Evolutionary conservation across 352 stramenopile genomes (phyloP).

Genomic region (Pythium myriotylum): DNA sequence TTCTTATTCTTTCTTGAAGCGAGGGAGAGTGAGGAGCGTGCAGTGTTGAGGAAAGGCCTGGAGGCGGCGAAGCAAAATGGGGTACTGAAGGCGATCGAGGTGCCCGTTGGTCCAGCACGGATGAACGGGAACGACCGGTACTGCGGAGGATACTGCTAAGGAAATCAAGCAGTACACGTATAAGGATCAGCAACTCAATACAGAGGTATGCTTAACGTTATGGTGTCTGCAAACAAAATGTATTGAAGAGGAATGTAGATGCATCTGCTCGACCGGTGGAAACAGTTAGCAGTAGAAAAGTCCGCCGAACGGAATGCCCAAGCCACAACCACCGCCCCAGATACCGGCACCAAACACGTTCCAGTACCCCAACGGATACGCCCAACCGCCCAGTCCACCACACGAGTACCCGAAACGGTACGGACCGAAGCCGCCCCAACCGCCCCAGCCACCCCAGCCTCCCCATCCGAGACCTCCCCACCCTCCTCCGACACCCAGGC

Average conservation of each 20-base stretch:
- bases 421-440: slow-evolving; percentile 1
- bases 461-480: not conserved
- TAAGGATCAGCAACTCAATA: too few species aligned
- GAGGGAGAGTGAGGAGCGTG: slow-evolving; percentile 35
- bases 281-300: slow-evolving; percentile 7
- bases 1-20: too few species aligned
- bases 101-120: slow-evolving; percentile 49
- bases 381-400: not conserved
- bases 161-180: too few species aligned
- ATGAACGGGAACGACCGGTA: slow-evolving; percentile 42
- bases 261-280: too few species aligned
- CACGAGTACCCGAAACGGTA: not conserved
- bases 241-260: too few species aligned
- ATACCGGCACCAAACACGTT: not conserved
- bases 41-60: slow-evolving; percentile 42
- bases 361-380: not conserved
- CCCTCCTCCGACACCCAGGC: not conserved
- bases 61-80: slow-evolving; percentile 41
- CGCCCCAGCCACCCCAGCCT: not conserved
- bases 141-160: slow-evolving; percentile 66
- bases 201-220: too few species aligned
- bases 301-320: not conserved
- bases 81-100: slow-evolving; percentile 47
- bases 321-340: not conserved
- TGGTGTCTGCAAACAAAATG: too few species aligned